These are phyloP conservation scores for Ruellia speciosa DNA, from an alignment of 305 asterid species.

Conservation along the genomic window DNA sequence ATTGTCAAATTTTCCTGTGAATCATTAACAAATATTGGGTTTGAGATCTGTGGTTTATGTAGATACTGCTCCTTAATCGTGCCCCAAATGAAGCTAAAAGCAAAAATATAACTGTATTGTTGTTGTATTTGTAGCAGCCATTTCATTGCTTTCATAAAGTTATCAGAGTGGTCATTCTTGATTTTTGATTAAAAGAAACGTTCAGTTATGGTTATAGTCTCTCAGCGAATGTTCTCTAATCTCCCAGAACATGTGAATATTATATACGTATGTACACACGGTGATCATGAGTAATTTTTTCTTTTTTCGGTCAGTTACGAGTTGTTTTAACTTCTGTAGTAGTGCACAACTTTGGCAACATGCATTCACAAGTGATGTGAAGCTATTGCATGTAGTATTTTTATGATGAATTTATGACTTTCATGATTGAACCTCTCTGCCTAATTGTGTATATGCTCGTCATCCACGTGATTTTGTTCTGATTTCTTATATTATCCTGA, in stretches of 20 bases:
- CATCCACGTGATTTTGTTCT: too few species aligned
- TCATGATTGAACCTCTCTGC: too few species aligned
- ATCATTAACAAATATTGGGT: not conserved
- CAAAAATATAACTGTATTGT: not conserved
- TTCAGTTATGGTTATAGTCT: not conserved
- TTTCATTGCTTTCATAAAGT: not conserved
- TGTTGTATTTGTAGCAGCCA: not conserved
- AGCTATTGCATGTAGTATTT: not conserved
- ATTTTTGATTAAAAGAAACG: not conserved
- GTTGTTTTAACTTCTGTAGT: not conserved
- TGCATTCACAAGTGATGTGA: not conserved
- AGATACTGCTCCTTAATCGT: not conserved
- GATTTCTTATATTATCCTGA: too few species aligned
- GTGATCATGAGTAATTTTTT: slow-evolving; percentile 4
- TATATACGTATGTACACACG: slow-evolving; percentile 3
- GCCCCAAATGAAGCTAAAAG: slow-evolving; percentile 2
- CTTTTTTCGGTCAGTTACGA: not conserved
- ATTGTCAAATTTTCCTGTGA: slow-evolving; percentile 3
- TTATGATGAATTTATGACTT: too few species aligned
- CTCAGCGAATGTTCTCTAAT: not conserved
- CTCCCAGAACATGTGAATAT: not conserved
- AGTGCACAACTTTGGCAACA: slow-evolving; percentile 2
- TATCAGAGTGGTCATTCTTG: slow-evolving; percentile 1
- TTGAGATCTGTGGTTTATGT: not conserved
- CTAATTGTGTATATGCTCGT: too few species aligned